These are phyloP conservation scores for Castanea crenata DNA, from an alignment of 306 rosid genomes.

Conservation along the genomic window DNA sequence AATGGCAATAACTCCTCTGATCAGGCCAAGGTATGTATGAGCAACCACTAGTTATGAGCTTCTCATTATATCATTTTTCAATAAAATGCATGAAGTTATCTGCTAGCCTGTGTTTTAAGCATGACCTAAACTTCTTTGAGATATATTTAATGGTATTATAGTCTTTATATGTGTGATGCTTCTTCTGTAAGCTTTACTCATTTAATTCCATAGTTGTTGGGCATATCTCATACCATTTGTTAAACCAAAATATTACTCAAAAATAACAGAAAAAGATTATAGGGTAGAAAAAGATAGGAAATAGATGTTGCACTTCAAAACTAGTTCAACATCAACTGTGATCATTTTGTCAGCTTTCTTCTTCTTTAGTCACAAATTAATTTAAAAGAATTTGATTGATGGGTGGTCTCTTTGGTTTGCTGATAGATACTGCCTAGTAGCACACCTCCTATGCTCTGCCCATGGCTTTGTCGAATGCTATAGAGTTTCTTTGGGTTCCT, in stretches of 20 bases:
- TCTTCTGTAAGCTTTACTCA: not conserved
- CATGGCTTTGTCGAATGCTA: not conserved
- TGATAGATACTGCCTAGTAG: not conserved
- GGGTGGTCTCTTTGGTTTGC: constrained; percentile 12
- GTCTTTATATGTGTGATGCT: not conserved
- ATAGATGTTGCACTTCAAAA: constrained; percentile 10
- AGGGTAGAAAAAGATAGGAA: not conserved
- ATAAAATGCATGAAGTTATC: constrained; percentile 6
- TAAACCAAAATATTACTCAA: not conserved
- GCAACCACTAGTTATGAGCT: constrained; percentile 12
- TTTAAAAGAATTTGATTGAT: not conserved
- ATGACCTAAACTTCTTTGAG: not conserved
- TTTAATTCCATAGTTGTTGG: not conserved
- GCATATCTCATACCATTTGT: not conserved
- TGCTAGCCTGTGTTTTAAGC: constrained; percentile 1
- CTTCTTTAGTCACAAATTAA: not conserved
- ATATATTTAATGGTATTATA: not conserved
- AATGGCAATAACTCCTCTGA: constrained; percentile 43
- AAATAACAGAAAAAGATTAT: not conserved
- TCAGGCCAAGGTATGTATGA: constrained; percentile 56
- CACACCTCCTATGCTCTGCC: constrained; percentile 6
- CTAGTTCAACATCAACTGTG: not conserved
- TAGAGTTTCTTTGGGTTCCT: constrained; percentile 1
- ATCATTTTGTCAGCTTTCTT: constrained; percentile 4
- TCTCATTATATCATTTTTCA: not conserved